Conservation (phyloP, 768 basidiomycete genomes). For the Chiua virens region DNA sequence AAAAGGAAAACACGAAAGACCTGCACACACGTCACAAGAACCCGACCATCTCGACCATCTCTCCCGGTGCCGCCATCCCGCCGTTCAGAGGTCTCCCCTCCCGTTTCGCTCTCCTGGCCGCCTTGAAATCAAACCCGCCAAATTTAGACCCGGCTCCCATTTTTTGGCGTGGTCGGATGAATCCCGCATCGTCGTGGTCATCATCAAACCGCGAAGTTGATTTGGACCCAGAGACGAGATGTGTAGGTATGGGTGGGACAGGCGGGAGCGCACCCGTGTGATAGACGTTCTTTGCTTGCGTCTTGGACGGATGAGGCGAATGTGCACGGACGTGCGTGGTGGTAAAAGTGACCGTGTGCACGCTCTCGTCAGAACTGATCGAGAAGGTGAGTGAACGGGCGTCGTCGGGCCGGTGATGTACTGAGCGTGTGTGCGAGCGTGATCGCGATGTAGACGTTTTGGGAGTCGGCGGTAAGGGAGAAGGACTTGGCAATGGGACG, state of each 20-base stretch:
- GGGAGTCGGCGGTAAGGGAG: not conserved
- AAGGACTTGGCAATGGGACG: not conserved
- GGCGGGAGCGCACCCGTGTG: constrained; percentile 26
- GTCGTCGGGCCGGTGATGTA: constrained; percentile 17
- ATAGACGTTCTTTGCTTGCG: constrained; percentile 10
- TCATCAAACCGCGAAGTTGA: not conserved
- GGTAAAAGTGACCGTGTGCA: constrained; percentile 22
- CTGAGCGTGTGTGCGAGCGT: too few relatives aligned
- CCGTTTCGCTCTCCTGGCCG: constrained; percentile 27
- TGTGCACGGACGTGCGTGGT: constrained; percentile 11
- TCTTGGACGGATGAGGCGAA: constrained; percentile 3
- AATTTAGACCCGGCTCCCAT: constrained; percentile 24
- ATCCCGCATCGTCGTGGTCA: constrained; percentile 8
- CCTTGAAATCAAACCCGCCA: constrained; percentile 30
- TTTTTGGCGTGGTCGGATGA: constrained; percentile 22
- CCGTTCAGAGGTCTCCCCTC: constrained; percentile 13
- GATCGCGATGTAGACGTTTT: not conserved
- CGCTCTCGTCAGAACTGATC: constrained; percentile 29
- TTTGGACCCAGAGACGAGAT: not conserved
- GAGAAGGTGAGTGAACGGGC: constrained; percentile 23
- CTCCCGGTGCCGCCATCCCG: constrained; percentile 10
- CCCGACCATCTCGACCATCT: constrained; percentile 32
- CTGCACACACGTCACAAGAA: constrained; percentile 13
- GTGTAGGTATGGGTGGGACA: constrained; percentile 23
- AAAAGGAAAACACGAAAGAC: too few relatives aligned